These are phyloP conservation scores for Cryptococcus amylolentus DNA, from an alignment of 1,284 basidiomycete species.

Conservation along the genomic window DNA sequence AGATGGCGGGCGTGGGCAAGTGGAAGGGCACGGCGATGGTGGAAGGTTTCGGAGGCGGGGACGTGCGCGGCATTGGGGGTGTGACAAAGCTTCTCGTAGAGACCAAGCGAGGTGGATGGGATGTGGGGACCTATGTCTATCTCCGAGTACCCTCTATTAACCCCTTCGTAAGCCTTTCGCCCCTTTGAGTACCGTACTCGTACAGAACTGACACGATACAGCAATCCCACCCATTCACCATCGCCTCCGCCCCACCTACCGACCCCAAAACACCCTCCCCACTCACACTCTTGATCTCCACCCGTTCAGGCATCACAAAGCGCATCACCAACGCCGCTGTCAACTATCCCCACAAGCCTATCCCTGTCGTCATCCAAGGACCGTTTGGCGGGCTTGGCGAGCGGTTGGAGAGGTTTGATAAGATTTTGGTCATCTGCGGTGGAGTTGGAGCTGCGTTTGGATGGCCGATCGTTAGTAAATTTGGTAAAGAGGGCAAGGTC, in stretches of 20 bases:
- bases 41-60: neutral
- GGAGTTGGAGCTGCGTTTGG: slow-evolving; percentile 5
- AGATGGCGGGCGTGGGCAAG: neutral
- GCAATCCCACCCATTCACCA: slow-evolving; percentile 3
- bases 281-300: neutral
- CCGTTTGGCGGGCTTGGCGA: slow-evolving; percentile 5
- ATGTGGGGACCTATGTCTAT: slow-evolving; percentile 3
- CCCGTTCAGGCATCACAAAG: slow-evolving; percentile 3
- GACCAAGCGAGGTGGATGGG: neutral
- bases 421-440: slow-evolving; percentile 3
- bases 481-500: neutral
- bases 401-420: slow-evolving; percentile 2
- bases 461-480: slow-evolving; percentile 4
- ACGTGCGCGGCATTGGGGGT: neutral
- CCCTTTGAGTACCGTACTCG: too few species aligned
- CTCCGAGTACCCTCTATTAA: slow-evolving; percentile 2
- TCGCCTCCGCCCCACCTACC: neutral
- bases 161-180: slow-evolving; percentile 3
- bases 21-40: neutral
- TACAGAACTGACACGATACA: neutral
- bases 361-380: slow-evolving; percentile 5
- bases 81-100: slow-evolving; percentile 2
- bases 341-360: neutral
- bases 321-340: neutral
- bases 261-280: neutral